Evolutionary conservation across 2,329 filamentous ascomycete species (phyloP).

Genomic region (Capronia americana): DNA sequence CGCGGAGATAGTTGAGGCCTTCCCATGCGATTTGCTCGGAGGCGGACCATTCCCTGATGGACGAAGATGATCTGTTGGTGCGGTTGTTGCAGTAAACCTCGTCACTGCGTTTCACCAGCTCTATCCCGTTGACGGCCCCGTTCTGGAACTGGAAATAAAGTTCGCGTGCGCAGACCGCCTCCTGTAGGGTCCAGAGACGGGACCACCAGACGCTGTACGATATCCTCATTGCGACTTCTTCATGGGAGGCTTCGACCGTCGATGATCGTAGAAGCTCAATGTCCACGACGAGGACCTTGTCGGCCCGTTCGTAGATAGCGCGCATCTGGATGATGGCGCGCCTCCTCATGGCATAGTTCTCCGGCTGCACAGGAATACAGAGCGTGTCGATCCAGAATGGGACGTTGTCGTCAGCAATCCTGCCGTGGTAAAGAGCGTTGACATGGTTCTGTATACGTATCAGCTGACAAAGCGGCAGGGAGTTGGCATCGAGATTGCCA

Average conservation of each 20-base stretch:
- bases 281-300: slow-evolving; percentile 10
- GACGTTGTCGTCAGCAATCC: background rate
- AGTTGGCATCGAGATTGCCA: slow-evolving; percentile 9
- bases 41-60: background rate
- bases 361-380: slow-evolving; percentile 16
- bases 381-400: slow-evolving; percentile 22
- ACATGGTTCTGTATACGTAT: slow-evolving; percentile 2
- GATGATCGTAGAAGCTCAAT: slow-evolving; percentile 4
- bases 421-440: background rate
- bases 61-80: background rate
- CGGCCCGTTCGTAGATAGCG: background rate
- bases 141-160: slow-evolving; percentile 10
- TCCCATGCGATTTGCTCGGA: background rate
- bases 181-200: slow-evolving; percentile 6
- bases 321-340: slow-evolving; percentile 8
- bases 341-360: background rate
- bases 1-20: slow-evolving; percentile 9
- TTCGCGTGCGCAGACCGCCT: slow-evolving; percentile 4
- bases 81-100: background rate
- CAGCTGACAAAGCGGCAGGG: slow-evolving; percentile 10
- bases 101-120: slow-evolving; percentile 3
- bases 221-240: slow-evolving; percentile 13
- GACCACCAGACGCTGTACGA: slow-evolving; percentile 14
- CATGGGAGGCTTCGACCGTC: background rate
- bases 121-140: background rate